These are phyloP conservation scores for Xylariaceae sp. DNA, from an alignment of 2,329 filamentous ascomycete species.

Conservation along the genomic window DNA sequence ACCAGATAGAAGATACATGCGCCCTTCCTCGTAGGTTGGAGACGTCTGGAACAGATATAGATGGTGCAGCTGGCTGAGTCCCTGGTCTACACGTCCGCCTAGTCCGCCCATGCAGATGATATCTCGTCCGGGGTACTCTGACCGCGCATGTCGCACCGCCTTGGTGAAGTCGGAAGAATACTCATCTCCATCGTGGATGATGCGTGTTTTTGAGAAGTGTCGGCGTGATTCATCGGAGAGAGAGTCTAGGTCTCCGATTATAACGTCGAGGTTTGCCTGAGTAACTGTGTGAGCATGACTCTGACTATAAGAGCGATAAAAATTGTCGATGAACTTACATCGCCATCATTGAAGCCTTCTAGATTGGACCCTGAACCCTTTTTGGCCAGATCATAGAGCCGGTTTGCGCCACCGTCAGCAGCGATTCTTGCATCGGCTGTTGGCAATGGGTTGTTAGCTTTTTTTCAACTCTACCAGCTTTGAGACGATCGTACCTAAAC, in stretches of 20 bases:
- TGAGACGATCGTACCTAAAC: slow-evolving; percentile 18
- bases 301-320: too few relatives aligned
- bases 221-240: slow-evolving; percentile 55
- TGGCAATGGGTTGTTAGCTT: slow-evolving; percentile 21
- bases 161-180: slow-evolving; percentile 91
- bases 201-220: slow-evolving; percentile 62
- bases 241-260: slow-evolving; percentile 92
- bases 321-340: too few relatives aligned
- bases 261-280: slow-evolving; percentile 60
- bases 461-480: neutral
- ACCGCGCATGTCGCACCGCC: slow-evolving; percentile 46
- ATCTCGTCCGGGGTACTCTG: slow-evolving; percentile 36
- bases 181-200: slow-evolving; percentile 74
- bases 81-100: slow-evolving; percentile 89
- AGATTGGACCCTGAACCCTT: neutral
- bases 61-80: slow-evolving; percentile 82
- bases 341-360: neutral
- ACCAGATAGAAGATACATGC: slow-evolving; percentile 76
- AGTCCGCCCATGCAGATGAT: slow-evolving; percentile 82
- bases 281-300: too few relatives aligned
- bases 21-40: slow-evolving; percentile 46
- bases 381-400: slow-evolving; percentile 48
- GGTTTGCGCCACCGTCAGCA: slow-evolving; percentile 88
- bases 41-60: slow-evolving; percentile 60
- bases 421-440: slow-evolving; percentile 70